These are phyloP conservation scores for Mentha longifolia DNA, from an alignment of 257 asterid genomes.

Conservation along the genomic window DNA sequence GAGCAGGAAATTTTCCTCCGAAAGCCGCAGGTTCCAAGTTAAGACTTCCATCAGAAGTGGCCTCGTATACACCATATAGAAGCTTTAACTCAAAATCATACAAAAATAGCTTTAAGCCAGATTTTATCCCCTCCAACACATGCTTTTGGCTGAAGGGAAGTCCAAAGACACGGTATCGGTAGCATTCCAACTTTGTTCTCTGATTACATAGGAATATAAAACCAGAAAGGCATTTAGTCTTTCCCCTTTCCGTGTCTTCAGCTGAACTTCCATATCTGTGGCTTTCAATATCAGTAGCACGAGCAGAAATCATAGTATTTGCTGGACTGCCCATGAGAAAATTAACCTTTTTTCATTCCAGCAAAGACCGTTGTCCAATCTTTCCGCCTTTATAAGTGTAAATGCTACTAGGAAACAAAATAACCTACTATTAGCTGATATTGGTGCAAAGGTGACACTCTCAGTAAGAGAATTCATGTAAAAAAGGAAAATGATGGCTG, in stretches of 20 bases:
- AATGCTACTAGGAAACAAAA: constrained; percentile 31
- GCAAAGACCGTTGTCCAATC: constrained; percentile 28
- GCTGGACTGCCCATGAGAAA: constrained; percentile 22
- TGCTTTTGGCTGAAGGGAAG: constrained; percentile 58
- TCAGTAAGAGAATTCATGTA: too few relatives aligned
- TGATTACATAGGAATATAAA: constrained; percentile 75
- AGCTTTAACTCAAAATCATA: constrained; percentile 64
- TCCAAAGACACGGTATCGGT: constrained; percentile 76
- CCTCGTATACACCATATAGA: constrained; percentile 78
- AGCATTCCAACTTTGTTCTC: constrained; percentile 68
- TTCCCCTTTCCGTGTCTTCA: constrained; percentile 37
- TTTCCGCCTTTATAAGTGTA: constrained; percentile 39
- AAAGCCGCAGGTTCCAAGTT: constrained; percentile 82
- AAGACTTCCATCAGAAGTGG: constrained; percentile 61
- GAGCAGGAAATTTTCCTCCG: constrained; percentile 77
- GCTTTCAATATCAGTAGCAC: constrained; percentile 25
- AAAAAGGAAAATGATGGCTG: too few relatives aligned
- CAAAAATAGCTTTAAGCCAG: constrained; percentile 73
- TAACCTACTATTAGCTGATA: constrained; percentile 20
- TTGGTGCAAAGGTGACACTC: constrained; percentile 11
- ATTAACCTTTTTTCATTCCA: constrained; percentile 35
- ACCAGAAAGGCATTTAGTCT: constrained; percentile 47
- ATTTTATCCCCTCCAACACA: constrained; percentile 60
- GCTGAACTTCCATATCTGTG: constrained; percentile 24
- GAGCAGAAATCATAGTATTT: constrained; percentile 31